These are phyloP conservation scores for Leishmania gerbilli DNA, from an alignment of 208 protist species.

Conservation along the genomic window DNA sequence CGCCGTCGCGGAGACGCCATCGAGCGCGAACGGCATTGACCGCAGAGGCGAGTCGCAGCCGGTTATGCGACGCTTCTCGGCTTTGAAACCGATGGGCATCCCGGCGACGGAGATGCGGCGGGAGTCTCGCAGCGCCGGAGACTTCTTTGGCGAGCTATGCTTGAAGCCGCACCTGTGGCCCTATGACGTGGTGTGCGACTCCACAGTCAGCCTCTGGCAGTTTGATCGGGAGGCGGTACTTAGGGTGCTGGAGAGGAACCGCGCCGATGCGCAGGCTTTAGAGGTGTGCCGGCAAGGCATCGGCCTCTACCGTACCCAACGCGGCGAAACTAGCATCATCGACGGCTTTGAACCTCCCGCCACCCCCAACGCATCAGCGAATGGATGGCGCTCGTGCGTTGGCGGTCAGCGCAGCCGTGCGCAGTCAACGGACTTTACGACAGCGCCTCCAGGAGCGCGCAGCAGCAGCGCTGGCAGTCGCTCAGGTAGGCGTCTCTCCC, in stretches of 20 bases:
- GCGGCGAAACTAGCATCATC: constrained; percentile 56
- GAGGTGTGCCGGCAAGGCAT: constrained; percentile 85
- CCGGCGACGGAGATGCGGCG: constrained; percentile 21
- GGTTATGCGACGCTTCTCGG: not conserved
- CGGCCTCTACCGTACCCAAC: constrained; percentile 64
- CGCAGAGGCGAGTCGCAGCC: not conserved
- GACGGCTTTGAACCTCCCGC: constrained; percentile 36
- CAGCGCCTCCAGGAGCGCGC: not conserved
- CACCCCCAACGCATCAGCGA: not conserved
- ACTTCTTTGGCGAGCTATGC: constrained; percentile 82
- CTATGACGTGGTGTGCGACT: constrained; percentile 51
- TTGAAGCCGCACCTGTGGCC: constrained; percentile 78
- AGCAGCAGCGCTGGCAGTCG: not conserved
- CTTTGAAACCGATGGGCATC: not conserved
- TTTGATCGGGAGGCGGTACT: constrained; percentile 50
- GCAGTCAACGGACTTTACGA: constrained; percentile 11
- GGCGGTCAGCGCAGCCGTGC: constrained; percentile 16
- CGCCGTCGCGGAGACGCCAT: not conserved
- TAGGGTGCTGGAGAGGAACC: constrained; percentile 44
- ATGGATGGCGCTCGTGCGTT: not conserved
- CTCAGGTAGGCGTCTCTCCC: not conserved
- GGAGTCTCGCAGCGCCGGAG: constrained; percentile 52
- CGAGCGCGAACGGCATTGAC: not conserved
- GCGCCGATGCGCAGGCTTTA: constrained; percentile 62
- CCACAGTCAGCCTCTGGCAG: constrained; percentile 79